Conservation (phyloP, 495 filamentous ascomycete genomes). For the Penicillium malachiteum region DNA sequence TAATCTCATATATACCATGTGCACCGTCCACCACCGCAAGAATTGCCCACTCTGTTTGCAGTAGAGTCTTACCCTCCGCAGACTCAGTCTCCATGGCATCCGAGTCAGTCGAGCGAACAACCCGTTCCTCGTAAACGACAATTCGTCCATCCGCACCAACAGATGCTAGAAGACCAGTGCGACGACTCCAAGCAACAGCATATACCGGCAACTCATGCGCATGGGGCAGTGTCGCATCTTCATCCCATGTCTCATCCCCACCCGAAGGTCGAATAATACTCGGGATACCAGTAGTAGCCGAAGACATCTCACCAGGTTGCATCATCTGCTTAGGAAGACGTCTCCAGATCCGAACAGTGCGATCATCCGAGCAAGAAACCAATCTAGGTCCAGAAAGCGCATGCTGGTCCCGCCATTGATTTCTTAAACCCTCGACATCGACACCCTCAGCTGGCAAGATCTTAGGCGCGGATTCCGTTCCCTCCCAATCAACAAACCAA, state of each 20-base stretch:
- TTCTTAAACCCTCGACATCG: constrained; percentile 8
- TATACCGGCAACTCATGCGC: constrained; percentile 81
- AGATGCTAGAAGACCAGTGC: constrained; percentile 72
- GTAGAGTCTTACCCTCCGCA: constrained; percentile 5
- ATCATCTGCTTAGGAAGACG: constrained; percentile 52
- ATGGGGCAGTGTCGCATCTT: constrained; percentile 67
- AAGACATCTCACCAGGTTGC: constrained; percentile 27
- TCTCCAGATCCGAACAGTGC: constrained; percentile 74
- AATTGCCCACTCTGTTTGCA: constrained; percentile 63
- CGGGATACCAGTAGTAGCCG: constrained; percentile 52
- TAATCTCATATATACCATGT: constrained; percentile 91
- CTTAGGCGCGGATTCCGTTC: constrained; percentile 7
- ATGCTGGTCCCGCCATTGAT: constrained; percentile 40
- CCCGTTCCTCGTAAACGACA: constrained; percentile 72
- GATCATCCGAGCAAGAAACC: constrained; percentile 76
- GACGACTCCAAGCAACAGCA: constrained; percentile 73
- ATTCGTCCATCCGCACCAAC: constrained; percentile 84
- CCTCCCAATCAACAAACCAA: constrained; percentile 86
- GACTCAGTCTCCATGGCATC: constrained; percentile 39
- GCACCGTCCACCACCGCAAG: constrained; percentile 63
- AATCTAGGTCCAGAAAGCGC: constrained; percentile 62
- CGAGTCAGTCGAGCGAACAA: constrained; percentile 22
- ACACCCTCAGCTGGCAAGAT: not conserved
- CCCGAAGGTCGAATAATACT: constrained; percentile 76
- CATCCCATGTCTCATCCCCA: constrained; percentile 76